These are phyloP conservation scores for Uronychia setigera DNA, from an alignment of 73 alveolate species.

Conservation along the genomic window DNA sequence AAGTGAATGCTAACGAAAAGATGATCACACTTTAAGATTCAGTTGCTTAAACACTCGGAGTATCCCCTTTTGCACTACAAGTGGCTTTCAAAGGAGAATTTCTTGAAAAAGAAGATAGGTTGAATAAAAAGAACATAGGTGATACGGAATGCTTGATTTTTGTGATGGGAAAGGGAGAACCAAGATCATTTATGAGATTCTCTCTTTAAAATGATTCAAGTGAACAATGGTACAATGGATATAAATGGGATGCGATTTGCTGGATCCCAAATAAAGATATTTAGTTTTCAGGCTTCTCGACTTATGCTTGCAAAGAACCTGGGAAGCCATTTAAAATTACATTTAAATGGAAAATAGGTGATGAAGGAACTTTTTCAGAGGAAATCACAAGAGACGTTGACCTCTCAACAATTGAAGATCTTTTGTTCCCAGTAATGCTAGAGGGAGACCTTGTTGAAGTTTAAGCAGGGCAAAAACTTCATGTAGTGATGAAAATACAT, in stretches of 20 bases:
- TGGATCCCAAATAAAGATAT: slow-evolving; percentile 11
- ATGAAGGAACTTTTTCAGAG: not conserved
- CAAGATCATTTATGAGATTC: not conserved
- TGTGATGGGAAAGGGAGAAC: not conserved
- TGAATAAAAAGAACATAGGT: not conserved
- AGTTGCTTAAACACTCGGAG: not conserved
- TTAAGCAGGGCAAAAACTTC: not conserved
- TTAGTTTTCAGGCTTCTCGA: slow-evolving; percentile 3
- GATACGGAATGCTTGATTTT: not conserved
- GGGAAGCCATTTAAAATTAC: slow-evolving; percentile 14
- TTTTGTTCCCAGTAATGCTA: not conserved
- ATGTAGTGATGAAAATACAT: not conserved
- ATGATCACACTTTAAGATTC: not conserved
- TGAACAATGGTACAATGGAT: slow-evolving; percentile 9
- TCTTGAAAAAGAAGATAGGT: not conserved
- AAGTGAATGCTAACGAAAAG: not conserved
- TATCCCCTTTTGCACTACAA: not conserved
- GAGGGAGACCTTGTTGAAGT: not conserved
- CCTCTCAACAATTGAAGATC: not conserved
- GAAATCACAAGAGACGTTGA: not conserved
- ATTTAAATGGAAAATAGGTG: slow-evolving; percentile 6
- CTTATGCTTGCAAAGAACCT: slow-evolving; percentile 13
- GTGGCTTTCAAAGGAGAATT: not conserved
- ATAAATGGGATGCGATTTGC: not conserved
- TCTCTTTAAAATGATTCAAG: not conserved